A percentile compares a stretch with the other conserved stretches of the same genome.
Evolutionary conservation across 164 flowering plant species (phyloP).

Genomic region (grape (Vitis vinifera)): ASM3070453v1 NC_081821.1:8964501-8965000

Average conservation of each 20-base stretch:
- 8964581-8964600: too few species aligned
- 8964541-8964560: too few species aligned
- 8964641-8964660: background rate
- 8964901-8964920: background rate
- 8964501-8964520: slow-evolving; percentile 30
- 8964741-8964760: background rate
- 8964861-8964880: slow-evolving; percentile 69
- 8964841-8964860: slow-evolving; percentile 81
- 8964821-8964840: slow-evolving; percentile 66
- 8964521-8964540: background rate
- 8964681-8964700: background rate
- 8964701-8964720: background rate
- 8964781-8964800: background rate
- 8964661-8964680: background rate
- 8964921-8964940: background rate
- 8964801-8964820: slow-evolving; percentile 52
- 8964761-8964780: background rate
- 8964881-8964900: slow-evolving; percentile 42
- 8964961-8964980: background rate
- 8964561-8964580: too few species aligned
- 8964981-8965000: slow-evolving; percentile 1
- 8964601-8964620: too few species aligned
- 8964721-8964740: background rate
- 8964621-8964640: too few species aligned
- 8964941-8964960: background rate